Conservation (phyloP, 257 asterid species). For the Oldenlandia corymbosa region DNA sequence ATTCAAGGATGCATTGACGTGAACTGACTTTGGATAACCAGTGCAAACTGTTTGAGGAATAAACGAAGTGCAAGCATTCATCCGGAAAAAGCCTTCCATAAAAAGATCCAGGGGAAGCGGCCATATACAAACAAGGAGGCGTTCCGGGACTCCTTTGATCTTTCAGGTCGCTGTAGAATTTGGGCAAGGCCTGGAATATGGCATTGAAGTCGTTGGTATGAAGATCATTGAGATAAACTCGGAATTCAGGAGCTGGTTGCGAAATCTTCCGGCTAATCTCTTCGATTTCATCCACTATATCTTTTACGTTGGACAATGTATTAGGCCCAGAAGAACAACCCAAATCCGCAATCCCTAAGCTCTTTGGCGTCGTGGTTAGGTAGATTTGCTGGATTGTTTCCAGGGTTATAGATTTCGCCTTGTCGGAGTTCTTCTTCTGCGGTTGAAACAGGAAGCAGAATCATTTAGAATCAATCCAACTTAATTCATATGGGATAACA, state of each 20-base stretch:
- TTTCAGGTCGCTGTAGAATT: slow-evolving; percentile 40
- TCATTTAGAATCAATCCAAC: background rate
- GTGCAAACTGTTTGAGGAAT: slow-evolving; percentile 81
- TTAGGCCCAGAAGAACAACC: slow-evolving; percentile 94
- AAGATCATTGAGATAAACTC: slow-evolving; percentile 71
- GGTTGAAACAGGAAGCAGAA: background rate
- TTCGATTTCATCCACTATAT: slow-evolving; percentile 40
- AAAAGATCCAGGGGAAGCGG: slow-evolving; percentile 82
- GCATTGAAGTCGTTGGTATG: slow-evolving; percentile 84
- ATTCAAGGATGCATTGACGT: background rate
- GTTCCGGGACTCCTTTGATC: slow-evolving; percentile 13
- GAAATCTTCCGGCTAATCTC: slow-evolving; percentile 11
- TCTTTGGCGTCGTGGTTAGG: slow-evolving; percentile 38
- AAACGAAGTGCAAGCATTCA: slow-evolving; percentile 55
- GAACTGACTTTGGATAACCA: slow-evolving; percentile 70
- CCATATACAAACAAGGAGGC: slow-evolving; percentile 43
- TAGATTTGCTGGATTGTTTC: slow-evolving; percentile 43
- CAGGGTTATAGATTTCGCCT: slow-evolving; percentile 53
- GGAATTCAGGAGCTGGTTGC: slow-evolving; percentile 48
- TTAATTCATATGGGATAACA: background rate
- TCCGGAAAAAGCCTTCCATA: slow-evolving; percentile 85
- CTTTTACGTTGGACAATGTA: slow-evolving; percentile 56
- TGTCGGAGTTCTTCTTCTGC: slow-evolving; percentile 75
- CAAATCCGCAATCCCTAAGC: slow-evolving; percentile 86
- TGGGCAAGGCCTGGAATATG: slow-evolving; percentile 71